phyloP scores from a whole-genome alignment of 202 grass and related monocot species.

The Musa balbisiana region DNA sequence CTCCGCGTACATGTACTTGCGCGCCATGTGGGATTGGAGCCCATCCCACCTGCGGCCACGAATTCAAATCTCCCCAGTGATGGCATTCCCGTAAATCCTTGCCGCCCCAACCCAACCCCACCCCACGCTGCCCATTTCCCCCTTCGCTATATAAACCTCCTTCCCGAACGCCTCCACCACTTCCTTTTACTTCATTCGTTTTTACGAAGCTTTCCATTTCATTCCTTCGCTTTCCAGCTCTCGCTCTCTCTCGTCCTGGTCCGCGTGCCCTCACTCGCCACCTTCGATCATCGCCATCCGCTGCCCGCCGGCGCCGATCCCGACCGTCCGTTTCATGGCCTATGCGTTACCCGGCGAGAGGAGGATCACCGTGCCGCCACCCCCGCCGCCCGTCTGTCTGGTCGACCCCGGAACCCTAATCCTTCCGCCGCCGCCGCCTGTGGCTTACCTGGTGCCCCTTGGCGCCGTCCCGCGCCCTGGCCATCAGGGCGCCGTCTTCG shows the following conservation, averaged over 20 bases:
- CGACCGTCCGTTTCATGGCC: background rate
- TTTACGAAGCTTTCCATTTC: background rate
- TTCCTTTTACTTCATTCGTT: background rate
- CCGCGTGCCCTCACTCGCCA: background rate
- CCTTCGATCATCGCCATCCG: background rate
- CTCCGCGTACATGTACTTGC: background rate
- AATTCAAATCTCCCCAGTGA: background rate
- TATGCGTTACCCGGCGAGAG: background rate
- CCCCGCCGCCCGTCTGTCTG: background rate
- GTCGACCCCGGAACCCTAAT: background rate
- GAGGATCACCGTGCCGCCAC: background rate
- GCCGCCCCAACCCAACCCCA: too few species aligned
- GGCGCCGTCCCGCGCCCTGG: background rate
- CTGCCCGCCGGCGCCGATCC: background rate
- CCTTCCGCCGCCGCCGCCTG: background rate
- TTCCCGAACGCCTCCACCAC: background rate
- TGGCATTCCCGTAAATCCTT: background rate
- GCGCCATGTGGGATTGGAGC: background rate
- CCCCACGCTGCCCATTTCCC: background rate
- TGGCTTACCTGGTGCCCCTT: background rate
- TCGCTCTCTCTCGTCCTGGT: background rate
- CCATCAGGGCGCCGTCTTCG: background rate
- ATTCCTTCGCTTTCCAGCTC: background rate
- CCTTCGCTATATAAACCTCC: background rate
- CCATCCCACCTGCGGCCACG: background rate